These are phyloP conservation scores for Lignosus rhinocerotis DNA, from an alignment of 1,284 basidiomycete genomes.

Conservation along the genomic window DNA sequence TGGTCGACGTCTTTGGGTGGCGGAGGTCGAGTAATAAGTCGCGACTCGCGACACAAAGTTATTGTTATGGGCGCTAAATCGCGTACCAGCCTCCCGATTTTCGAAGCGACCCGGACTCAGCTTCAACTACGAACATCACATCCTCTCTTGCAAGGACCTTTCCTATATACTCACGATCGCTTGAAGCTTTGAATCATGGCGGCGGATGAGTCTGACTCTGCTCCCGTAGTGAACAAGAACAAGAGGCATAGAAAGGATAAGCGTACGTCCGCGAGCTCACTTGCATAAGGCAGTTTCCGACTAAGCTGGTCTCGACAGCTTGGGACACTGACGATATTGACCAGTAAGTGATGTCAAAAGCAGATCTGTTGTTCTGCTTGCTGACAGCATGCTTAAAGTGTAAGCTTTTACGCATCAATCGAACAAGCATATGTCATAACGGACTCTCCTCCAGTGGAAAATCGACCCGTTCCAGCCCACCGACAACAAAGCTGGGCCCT, in stretches of 20 bases:
- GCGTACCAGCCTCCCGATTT: too few species aligned
- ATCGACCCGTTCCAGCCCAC: slow-evolving; percentile 74
- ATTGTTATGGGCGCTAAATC: neutral
- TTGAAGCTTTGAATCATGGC: slow-evolving; percentile 34
- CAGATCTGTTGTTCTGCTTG: slow-evolving; percentile 5
- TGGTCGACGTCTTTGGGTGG: neutral
- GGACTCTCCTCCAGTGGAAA: slow-evolving; percentile 69
- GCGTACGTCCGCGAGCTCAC: slow-evolving; percentile 51
- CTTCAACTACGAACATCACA: neutral
- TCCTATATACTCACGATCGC: too few species aligned
- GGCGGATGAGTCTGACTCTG: slow-evolving; percentile 45
- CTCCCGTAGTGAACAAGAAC: slow-evolving; percentile 70
- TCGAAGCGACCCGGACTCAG: neutral
- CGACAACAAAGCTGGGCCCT: slow-evolving; percentile 82
- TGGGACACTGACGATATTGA: slow-evolving; percentile 99
- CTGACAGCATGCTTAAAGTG: slow-evolving; percentile 21
- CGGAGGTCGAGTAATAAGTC: neutral
- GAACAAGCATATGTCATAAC: slow-evolving; percentile 7
- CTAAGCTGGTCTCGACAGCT: slow-evolving; percentile 48
- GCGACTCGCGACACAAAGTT: neutral
- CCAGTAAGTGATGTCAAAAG: slow-evolving; percentile 65
- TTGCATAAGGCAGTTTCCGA: neutral
- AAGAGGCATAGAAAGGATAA: slow-evolving; percentile 91
- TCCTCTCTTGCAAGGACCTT: neutral
- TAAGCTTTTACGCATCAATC: slow-evolving; percentile 14